These are phyloP conservation scores for Fraxinus velutina DNA, from an alignment of 305 asterid species.

Conservation along the genomic window DNA sequence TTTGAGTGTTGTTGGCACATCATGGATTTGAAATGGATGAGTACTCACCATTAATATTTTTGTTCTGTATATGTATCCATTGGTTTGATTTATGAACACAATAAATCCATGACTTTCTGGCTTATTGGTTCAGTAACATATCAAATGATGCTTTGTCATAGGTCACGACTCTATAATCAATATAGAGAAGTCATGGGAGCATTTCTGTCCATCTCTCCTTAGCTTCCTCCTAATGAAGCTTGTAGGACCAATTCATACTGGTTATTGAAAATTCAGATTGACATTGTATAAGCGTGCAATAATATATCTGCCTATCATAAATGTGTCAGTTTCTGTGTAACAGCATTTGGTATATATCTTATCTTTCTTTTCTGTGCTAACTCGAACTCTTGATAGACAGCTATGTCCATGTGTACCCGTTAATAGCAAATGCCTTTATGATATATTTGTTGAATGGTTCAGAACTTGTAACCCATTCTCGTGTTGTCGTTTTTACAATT, in stretches of 20 bases:
- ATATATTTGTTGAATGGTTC: not conserved
- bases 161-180: not conserved
- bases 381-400: not conserved
- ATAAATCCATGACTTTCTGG: not conserved
- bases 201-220: not conserved
- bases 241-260: not conserved
- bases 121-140: not conserved
- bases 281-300: not conserved
- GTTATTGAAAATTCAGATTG: not conserved
- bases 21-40: not conserved
- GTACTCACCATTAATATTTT: not conserved
- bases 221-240: not conserved
- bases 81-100: not conserved
- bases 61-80: not conserved
- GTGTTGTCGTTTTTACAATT: conserved; percentile 18
- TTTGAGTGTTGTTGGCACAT: not conserved
- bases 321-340: not conserved
- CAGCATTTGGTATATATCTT: not conserved
- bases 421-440: not conserved
- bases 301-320: not conserved
- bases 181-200: not conserved
- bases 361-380: not conserved
- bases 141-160: not conserved
- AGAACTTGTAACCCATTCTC: not conserved
- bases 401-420: not conserved